Evolutionary conservation across 2,329 filamentous ascomycete genomes (phyloP).

Genomic region (Aspergillus novofumigatus): DNA sequence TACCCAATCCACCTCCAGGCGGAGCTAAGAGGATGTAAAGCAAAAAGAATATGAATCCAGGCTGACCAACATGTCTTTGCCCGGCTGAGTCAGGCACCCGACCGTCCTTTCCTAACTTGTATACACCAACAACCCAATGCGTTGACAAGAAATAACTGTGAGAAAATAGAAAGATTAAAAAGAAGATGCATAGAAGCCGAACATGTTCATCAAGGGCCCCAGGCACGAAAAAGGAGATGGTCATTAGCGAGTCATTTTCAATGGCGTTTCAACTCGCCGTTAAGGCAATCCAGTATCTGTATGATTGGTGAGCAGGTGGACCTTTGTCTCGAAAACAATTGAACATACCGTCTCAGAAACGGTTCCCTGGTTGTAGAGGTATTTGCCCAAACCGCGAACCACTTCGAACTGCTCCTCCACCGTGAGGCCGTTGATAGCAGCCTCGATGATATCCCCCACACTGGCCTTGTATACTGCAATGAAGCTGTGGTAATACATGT

Average conservation of each 20-base stretch:
- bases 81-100: background rate
- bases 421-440: constrained; percentile 82
- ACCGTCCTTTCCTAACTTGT: constrained; percentile 1
- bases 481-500: constrained; percentile 98
- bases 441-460: constrained; percentile 83
- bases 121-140: constrained; percentile 13
- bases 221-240: constrained; percentile 9
- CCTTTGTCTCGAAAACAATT: background rate
- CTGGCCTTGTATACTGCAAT: constrained; percentile 83
- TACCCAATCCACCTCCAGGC: background rate
- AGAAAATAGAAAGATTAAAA: constrained; percentile 10
- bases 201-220: constrained; percentile 5
- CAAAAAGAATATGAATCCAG: constrained; percentile 1
- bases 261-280: constrained; percentile 32
- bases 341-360: constrained; percentile 50
- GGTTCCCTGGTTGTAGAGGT: constrained; percentile 60
- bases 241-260: constrained; percentile 15
- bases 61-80: background rate
- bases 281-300: constrained; percentile 36
- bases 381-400: constrained; percentile 58
- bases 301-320: constrained; percentile 12
- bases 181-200: constrained; percentile 7
- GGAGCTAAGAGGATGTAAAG: background rate
- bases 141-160: constrained; percentile 4
- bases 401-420: constrained; percentile 85